phyloP scores from a whole-genome alignment of 371 early-diverging fungal species.

The Actinomortierella ambigua region DNA sequence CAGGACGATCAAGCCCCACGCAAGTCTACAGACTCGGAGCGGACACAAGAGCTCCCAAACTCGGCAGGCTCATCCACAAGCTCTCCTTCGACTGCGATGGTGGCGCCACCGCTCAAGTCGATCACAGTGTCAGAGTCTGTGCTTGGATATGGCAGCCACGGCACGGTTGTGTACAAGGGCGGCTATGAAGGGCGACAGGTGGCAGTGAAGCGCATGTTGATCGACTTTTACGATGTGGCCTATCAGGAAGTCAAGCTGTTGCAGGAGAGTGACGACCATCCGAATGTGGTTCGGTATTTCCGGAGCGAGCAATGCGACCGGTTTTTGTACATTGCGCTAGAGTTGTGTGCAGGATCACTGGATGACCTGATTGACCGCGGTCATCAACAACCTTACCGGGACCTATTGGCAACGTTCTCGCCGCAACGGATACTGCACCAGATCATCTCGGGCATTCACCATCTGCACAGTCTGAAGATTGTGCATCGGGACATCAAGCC shows the following conservation, averaged over 20 bases:
- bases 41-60: background rate
- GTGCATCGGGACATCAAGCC: slow-evolving; percentile 97
- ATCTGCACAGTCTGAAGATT: slow-evolving; percentile 91
- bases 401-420: slow-evolving; percentile 46
- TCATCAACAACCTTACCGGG: slow-evolving; percentile 40
- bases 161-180: slow-evolving; percentile 96
- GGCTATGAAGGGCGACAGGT: slow-evolving; percentile 88
- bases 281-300: slow-evolving; percentile 96
- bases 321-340: slow-evolving; percentile 95
- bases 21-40: background rate
- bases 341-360: slow-evolving; percentile 85
- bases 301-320: slow-evolving; percentile 87
- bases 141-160: slow-evolving; percentile 94
- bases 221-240: slow-evolving; percentile 94
- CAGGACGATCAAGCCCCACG: background rate
- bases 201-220: slow-evolving; percentile 92
- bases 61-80: background rate
- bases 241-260: slow-evolving; percentile 91
- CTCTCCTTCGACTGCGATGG: background rate
- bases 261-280: slow-evolving; percentile 93
- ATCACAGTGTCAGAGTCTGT: slow-evolving; percentile 55
- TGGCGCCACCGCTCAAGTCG: slow-evolving; percentile 32
- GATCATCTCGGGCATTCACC: slow-evolving; percentile 83
- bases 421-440: slow-evolving; percentile 71
- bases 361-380: slow-evolving; percentile 60